Evolutionary conservation across 106 monocot species (phyloP).

Genomic region (Cymbidium sinense): DNA sequence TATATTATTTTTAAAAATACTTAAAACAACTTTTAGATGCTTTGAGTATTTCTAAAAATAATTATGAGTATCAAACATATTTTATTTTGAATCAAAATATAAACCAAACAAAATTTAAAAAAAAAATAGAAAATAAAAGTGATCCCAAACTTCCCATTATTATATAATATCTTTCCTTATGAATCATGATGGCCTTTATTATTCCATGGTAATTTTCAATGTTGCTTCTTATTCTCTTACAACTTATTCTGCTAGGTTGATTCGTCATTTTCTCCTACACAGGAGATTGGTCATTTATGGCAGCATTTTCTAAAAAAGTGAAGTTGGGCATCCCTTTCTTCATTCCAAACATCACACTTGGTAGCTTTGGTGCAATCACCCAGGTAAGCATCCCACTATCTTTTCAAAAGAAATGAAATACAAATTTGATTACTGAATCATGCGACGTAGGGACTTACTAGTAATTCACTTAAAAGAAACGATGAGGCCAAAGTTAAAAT

Average conservation of each 20-base stretch:
- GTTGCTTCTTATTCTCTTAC: not conserved
- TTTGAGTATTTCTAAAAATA: too few species aligned
- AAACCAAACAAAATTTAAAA: too few species aligned
- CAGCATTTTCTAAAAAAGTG: slow-evolving; percentile 84
- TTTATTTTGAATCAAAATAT: too few species aligned
- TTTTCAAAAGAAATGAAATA: not conserved
- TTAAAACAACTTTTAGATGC: too few species aligned
- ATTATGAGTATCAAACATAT: too few species aligned
- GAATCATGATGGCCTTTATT: not conserved
- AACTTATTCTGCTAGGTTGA: not conserved
- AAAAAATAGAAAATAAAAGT: too few species aligned
- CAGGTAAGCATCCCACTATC: slow-evolving; percentile 39
- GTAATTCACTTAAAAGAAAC: too few species aligned
- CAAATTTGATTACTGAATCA: not conserved
- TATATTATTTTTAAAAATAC: too few species aligned
- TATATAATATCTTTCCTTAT: not conserved
- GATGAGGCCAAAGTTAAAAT: too few species aligned
- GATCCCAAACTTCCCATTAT: too few species aligned
- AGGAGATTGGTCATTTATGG: slow-evolving; percentile 93
- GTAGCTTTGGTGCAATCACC: slow-evolving; percentile 97
- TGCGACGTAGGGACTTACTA: too few species aligned
- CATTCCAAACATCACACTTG: slow-evolving; percentile 94
- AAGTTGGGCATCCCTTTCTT: slow-evolving; percentile 85
- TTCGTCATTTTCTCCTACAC: slow-evolving; percentile 6
- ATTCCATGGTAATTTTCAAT: not conserved